Evolutionary conservation across 1,139 yeast species (phyloP).

Genomic region (Candida gigantensis): DNA sequence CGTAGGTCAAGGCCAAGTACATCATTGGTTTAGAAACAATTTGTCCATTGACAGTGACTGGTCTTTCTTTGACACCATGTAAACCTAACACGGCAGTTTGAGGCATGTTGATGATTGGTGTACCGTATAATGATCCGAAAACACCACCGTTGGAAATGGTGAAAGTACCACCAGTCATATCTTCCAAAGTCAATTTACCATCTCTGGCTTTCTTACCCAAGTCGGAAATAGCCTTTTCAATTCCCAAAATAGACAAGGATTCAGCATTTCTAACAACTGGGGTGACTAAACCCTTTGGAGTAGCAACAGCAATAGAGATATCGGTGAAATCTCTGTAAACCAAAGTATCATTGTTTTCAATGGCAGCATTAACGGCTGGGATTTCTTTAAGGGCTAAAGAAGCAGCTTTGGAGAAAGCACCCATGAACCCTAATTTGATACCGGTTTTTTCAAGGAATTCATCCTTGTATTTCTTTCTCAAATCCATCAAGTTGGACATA

Average conservation of each 20-base stretch:
- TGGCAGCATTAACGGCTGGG: conserved; percentile 95
- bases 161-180: conserved; percentile 99
- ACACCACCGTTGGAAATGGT: conserved; percentile 99
- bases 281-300: conserved; percentile 98
- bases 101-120: conserved; percentile 98
- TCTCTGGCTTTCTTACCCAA: conserved; percentile 96
- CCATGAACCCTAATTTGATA: conserved; percentile 97
- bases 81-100: conserved; percentile 98
- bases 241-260: conserved; percentile 81
- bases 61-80: conserved; percentile 97
- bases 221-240: conserved; percentile 80
- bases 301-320: conserved; percentile 95
- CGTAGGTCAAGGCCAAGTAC: conserved; percentile 98
- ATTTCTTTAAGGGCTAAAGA: conserved; percentile 91
- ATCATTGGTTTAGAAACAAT: conserved; percentile 98
- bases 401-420: conserved; percentile 94
- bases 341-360: conserved; percentile 89
- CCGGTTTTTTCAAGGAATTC: conserved; percentile 94
- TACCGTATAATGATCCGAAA: conserved; percentile 95
- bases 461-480: conserved; percentile 96
- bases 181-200: conserved; percentile 94
- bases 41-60: conserved; percentile 95
- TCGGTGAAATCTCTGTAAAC: conserved; percentile 97
- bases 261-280: conserved; percentile 98
- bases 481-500: conserved; percentile 88